Conservation (phyloP, 2,329 filamentous ascomycete species). For the Orbilia brochopaga region DNA sequence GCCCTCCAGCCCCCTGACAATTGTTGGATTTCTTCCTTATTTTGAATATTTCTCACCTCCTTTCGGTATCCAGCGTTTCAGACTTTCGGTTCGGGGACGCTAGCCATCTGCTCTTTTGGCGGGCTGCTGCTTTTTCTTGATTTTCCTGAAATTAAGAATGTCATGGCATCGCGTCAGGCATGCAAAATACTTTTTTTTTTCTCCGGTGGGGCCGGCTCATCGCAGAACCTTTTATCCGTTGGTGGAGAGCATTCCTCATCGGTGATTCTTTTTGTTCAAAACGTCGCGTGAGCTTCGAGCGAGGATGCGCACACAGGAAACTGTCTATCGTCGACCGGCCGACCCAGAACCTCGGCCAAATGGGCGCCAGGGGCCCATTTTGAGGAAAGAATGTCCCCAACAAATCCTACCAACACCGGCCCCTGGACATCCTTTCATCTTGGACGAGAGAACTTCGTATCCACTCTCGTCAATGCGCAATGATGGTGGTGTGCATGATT, state of each 20-base stretch:
- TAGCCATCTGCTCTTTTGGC: slow-evolving; percentile 35
- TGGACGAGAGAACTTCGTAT: slow-evolving; percentile 27
- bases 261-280: slow-evolving; percentile 1
- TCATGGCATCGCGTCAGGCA: slow-evolving; percentile 13
- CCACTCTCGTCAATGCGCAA: slow-evolving; percentile 47
- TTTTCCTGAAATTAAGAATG: slow-evolving; percentile 35
- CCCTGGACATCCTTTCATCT: slow-evolving; percentile 41
- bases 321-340: slow-evolving; percentile 1
- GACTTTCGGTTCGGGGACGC: slow-evolving; percentile 38
- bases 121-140: slow-evolving; percentile 9
- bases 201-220: neutral
- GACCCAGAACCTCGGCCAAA: slow-evolving; percentile 28
- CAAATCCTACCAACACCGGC: slow-evolving; percentile 19
- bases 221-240: slow-evolving; percentile 15
- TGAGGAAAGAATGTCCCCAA: slow-evolving; percentile 29
- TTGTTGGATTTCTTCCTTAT: slow-evolving; percentile 17
- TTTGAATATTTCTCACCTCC: slow-evolving; percentile 7
- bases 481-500: slow-evolving; percentile 40
- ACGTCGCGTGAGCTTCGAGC: neutral
- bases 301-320: neutral
- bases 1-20: slow-evolving; percentile 24
- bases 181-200: neutral
- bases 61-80: slow-evolving; percentile 46
- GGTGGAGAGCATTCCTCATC: slow-evolving; percentile 13
- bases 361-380: slow-evolving; percentile 13